Evolutionary conservation across 345 rosid genomes (phyloP).

Genomic region (Limnanthes douglasii): DNA sequence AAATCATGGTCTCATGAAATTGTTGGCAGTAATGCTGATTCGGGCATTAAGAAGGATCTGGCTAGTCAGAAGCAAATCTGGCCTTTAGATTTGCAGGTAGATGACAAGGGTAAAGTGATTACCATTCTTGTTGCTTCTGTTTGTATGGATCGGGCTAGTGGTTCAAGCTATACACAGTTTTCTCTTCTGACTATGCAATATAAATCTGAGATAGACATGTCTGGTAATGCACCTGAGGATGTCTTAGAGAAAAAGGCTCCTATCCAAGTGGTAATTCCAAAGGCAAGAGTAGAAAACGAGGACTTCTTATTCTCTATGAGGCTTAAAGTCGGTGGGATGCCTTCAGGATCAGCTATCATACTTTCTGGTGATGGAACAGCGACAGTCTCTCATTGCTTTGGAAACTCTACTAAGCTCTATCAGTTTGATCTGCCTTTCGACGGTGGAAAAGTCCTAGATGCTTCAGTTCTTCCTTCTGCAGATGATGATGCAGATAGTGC

Average conservation of each 20-base stretch:
- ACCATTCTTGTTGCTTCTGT: conserved; percentile 82
- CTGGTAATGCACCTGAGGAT: conserved; percentile 28
- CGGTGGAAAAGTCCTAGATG: conserved; percentile 95
- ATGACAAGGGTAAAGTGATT: conserved; percentile 59
- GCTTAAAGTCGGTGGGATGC: conserved; percentile 78
- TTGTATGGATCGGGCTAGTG: conserved; percentile 77
- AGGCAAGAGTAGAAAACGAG: conserved; percentile 92
- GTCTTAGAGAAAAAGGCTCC: conserved; percentile 83
- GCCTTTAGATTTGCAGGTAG: conserved; percentile 84
- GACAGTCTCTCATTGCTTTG: conserved; percentile 62
- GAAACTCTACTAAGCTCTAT: conserved; percentile 61
- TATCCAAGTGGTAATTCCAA: conserved; percentile 86
- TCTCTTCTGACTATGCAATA: conserved; percentile 80
- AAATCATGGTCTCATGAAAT: conserved; percentile 73
- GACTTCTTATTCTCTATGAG: conserved; percentile 80
- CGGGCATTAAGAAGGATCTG: conserved; percentile 73
- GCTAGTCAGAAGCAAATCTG: conserved; percentile 89
- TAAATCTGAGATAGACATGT: conserved; percentile 29
- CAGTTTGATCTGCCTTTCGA: conserved; percentile 90
- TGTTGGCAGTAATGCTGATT: conserved; percentile 67
- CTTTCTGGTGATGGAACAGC: conserved; percentile 95
- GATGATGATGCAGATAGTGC: conserved; percentile 75
- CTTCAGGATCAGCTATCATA: conserved; percentile 72
- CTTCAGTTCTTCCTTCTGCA: conserved; percentile 64
- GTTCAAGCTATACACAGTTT: conserved; percentile 91